Percentiles rank a stretch among this genome's conserved stretches.
phyloP scores from a whole-genome alignment of 1,284 basidiomycete genomes.

The Ustilago hordei region DNA sequence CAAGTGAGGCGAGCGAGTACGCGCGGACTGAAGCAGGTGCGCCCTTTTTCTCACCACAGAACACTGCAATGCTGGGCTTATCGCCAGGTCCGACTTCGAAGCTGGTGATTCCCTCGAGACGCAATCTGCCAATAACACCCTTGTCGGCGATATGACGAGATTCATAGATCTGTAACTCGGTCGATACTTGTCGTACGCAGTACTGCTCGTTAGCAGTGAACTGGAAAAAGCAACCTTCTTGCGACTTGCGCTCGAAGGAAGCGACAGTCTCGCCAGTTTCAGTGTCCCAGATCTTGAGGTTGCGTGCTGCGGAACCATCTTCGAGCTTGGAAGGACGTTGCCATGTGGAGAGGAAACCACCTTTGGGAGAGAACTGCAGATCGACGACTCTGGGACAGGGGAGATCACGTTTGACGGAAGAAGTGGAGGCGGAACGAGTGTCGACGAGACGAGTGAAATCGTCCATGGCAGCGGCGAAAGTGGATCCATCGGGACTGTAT shows the following conservation, averaged over 20 bases:
- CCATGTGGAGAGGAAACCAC: slow-evolving; percentile 92
- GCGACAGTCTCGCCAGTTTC: slow-evolving; percentile 84
- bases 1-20: slow-evolving; percentile 79
- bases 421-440: slow-evolving; percentile 63
- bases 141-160: slow-evolving; percentile 80
- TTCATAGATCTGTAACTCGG: slow-evolving; percentile 88
- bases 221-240: slow-evolving; percentile 80
- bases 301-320: slow-evolving; percentile 81
- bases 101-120: slow-evolving; percentile 82
- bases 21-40: slow-evolving; percentile 91
- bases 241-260: slow-evolving; percentile 84
- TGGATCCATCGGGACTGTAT: slow-evolving; percentile 88
- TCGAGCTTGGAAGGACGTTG: slow-evolving; percentile 84
- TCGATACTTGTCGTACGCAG: slow-evolving; percentile 82
- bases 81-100: slow-evolving; percentile 83
- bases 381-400: slow-evolving; percentile 80
- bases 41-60: slow-evolving; percentile 94
- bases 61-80: slow-evolving; percentile 86
- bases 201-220: slow-evolving; percentile 92
- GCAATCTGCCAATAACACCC: slow-evolving; percentile 83
- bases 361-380: slow-evolving; percentile 89
- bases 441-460: slow-evolving; percentile 82
- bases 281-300: slow-evolving; percentile 84
- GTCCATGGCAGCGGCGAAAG: slow-evolving; percentile 85
- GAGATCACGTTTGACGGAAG: slow-evolving; percentile 55